These are phyloP conservation scores for Neoascochyta sp. DNA, from an alignment of 2,329 filamentous ascomycete species.

Conservation along the genomic window DNA sequence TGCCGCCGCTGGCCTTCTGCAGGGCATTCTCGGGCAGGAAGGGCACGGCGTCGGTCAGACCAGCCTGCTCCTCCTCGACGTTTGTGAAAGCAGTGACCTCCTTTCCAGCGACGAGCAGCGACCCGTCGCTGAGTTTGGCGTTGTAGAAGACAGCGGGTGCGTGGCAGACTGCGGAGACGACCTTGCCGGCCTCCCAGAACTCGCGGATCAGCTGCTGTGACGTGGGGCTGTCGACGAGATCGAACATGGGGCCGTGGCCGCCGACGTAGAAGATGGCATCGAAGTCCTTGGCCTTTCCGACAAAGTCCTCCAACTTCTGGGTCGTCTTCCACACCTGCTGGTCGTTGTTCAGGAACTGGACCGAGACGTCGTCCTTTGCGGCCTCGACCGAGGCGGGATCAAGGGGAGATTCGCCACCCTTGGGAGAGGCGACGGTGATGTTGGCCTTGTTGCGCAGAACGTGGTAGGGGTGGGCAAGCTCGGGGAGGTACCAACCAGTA, in stretches of 20 bases:
- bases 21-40: constrained; percentile 60
- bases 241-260: constrained; percentile 63
- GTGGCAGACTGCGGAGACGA: constrained; percentile 66
- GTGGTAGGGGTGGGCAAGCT: constrained; percentile 40
- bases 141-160: constrained; percentile 61
- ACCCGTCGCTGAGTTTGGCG: constrained; percentile 51
- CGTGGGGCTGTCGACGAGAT: constrained; percentile 56
- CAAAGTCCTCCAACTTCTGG: constrained; percentile 53
- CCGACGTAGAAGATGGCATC: constrained; percentile 60
- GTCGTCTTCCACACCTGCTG: constrained; percentile 63
- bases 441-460: constrained; percentile 36
- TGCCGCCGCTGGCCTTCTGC: constrained; percentile 49
- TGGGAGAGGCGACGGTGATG: constrained; percentile 40
- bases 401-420: constrained; percentile 38
- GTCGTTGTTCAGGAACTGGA: constrained; percentile 49
- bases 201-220: constrained; percentile 60
- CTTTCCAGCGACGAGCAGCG: constrained; percentile 54
- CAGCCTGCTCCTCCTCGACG: constrained; percentile 51
- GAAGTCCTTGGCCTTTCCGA: constrained; percentile 58
- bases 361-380: constrained; percentile 48
- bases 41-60: constrained; percentile 48
- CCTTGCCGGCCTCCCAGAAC: constrained; percentile 60
- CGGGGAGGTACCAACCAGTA: constrained; percentile 66
- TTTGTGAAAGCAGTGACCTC: constrained; percentile 60
- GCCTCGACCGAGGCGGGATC: constrained; percentile 37